Evolutionary conservation across 2,329 filamentous ascomycete genomes (phyloP).

Genomic region (Paraconiothyrium sp.): DNA sequence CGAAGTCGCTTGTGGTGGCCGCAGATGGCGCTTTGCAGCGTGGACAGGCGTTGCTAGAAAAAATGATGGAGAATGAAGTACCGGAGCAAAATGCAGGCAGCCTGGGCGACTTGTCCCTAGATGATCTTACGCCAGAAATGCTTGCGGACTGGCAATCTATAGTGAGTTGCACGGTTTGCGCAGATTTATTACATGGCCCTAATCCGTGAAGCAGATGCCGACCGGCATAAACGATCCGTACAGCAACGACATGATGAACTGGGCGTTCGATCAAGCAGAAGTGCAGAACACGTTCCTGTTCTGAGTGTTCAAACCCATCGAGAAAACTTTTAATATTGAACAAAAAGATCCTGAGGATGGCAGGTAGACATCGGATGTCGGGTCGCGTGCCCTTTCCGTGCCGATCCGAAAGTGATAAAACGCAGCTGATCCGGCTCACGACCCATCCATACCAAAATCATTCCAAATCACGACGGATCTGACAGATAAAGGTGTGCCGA

Average conservation of each 20-base stretch:
- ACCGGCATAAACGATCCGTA: slow-evolving; percentile 13
- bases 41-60: slow-evolving; percentile 34
- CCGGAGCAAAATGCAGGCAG: slow-evolving; percentile 2
- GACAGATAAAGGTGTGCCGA: background rate
- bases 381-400: background rate
- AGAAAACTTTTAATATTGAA: no score
- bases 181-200: background rate
- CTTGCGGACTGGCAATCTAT: slow-evolving; percentile 26
- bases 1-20: slow-evolving; percentile 24
- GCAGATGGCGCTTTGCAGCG: slow-evolving; percentile 27
- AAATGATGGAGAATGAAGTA: slow-evolving; percentile 15
- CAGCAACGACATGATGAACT: slow-evolving; percentile 22
- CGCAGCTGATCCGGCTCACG: background rate
- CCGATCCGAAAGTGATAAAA: background rate
- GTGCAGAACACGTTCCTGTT: slow-evolving; percentile 16
- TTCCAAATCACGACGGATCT: background rate
- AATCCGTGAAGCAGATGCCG: slow-evolving; percentile 15
- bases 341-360: background rate
- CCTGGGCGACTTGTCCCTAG: slow-evolving; percentile 10
- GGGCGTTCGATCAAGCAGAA: slow-evolving; percentile 21
- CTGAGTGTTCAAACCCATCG: background rate
- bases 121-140: slow-evolving; percentile 9
- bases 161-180: slow-evolving; percentile 11
- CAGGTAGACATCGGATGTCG: background rate
- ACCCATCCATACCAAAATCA: background rate